Conservation (phyloP, 2,329 filamentous ascomycete genomes). For the Fusarium xyrophilum region DNA sequence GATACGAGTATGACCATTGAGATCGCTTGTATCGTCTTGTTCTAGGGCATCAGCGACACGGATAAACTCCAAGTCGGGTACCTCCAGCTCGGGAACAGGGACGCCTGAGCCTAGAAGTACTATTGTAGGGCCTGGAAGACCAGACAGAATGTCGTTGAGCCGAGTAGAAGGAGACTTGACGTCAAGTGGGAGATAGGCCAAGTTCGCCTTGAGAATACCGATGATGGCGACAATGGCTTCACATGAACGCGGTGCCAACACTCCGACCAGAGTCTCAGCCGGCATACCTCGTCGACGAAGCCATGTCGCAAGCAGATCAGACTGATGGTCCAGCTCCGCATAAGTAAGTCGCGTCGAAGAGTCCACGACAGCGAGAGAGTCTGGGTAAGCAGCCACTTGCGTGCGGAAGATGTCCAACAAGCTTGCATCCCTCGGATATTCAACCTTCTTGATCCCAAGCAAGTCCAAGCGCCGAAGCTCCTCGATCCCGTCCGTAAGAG, state of each 20-base stretch:
- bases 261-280: slow-evolving; percentile 30
- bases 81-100: neutral
- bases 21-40: accelerated
- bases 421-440: slow-evolving; percentile 20
- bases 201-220: slow-evolving; percentile 37
- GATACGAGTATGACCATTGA: accelerated
- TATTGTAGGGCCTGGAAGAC: neutral
- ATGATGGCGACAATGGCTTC: slow-evolving; percentile 34
- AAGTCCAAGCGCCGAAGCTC: neutral
- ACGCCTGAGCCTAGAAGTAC: slow-evolving; percentile 14
- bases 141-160: slow-evolving; percentile 25
- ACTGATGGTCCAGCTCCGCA: slow-evolving; percentile 27
- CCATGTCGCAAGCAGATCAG: slow-evolving; percentile 29
- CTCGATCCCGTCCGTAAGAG: neutral
- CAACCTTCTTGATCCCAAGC: neutral
- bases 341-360: slow-evolving; percentile 29
- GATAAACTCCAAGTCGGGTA: neutral
- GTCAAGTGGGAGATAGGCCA: slow-evolving; percentile 40
- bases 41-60: neutral
- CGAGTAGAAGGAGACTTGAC: slow-evolving; percentile 20
- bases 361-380: slow-evolving; percentile 32
- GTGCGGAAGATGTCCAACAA: slow-evolving; percentile 34
- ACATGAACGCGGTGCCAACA: slow-evolving; percentile 34
- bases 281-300: slow-evolving; percentile 4
- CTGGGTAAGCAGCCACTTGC: slow-evolving; percentile 20